A percentile compares a stretch with the other conserved stretches of the same genome.
These are phyloP conservation scores for Lentinula detonsa DNA, from an alignment of 768 basidiomycete species.

Conservation along the genomic window DNA sequence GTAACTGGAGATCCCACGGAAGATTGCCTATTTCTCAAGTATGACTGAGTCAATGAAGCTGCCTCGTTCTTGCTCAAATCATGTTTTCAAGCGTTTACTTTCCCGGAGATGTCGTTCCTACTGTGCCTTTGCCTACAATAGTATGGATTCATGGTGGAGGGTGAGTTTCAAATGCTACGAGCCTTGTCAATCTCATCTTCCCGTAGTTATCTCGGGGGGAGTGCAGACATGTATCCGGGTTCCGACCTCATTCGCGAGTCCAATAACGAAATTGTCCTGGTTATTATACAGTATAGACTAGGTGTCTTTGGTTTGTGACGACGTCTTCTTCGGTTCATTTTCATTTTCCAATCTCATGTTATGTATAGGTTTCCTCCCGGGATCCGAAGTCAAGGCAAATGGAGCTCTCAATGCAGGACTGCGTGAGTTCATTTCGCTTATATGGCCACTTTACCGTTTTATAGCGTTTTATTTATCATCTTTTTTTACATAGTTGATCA, in stretches of 20 bases:
- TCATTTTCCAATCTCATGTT: not conserved
- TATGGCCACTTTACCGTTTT: not conserved
- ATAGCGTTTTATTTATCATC: not conserved
- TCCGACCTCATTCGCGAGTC: conserved; percentile 19
- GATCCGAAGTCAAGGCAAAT: conserved; percentile 19
- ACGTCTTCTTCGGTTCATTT: not conserved
- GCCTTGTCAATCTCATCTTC: not conserved
- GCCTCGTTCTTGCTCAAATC: no score
- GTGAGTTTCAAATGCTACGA: conserved; percentile 10
- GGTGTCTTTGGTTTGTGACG: conserved; percentile 20
- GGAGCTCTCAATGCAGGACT: conserved; percentile 29
- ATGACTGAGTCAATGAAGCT: not conserved
- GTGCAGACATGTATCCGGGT: conserved; percentile 12
- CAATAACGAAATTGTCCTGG: conserved; percentile 16
- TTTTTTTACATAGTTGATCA: conserved; percentile 26
- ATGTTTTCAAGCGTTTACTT: conserved; percentile 17
- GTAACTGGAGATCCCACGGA: conserved; percentile 17
- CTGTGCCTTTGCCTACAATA: conserved; percentile 20
- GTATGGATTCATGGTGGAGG: conserved; percentile 32
- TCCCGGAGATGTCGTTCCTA: conserved; percentile 14
- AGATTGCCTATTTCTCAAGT: conserved; percentile 39
- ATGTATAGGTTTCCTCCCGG: conserved; percentile 22
- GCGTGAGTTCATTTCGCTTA: conserved; percentile 14
- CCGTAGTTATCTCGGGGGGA: conserved; percentile 21
- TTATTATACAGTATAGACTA: conserved; percentile 27